Percentiles rank a stretch among this genome's conserved stretches.
phyloP scores from a whole-genome alignment of 768 basidiomycete genomes.

The Leccinellum luteum region DNA sequence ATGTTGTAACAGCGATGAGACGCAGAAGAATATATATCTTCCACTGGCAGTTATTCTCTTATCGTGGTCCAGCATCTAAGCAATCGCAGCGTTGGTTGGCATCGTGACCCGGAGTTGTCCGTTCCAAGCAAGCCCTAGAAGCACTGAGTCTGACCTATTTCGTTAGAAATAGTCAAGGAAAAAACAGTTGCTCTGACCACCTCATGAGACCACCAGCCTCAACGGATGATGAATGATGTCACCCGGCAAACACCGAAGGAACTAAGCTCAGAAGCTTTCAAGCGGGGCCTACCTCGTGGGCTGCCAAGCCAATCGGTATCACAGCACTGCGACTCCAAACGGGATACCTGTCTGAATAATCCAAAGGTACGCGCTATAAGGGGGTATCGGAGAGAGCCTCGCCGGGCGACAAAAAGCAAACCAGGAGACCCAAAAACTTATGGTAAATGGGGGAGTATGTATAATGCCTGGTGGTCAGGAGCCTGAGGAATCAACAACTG shows the following conservation, averaged over 20 bases:
- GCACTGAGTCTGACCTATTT: background rate
- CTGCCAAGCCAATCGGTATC: background rate
- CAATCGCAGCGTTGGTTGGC: background rate
- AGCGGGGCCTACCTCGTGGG: background rate
- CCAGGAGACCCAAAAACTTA: background rate
- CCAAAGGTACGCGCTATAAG: background rate
- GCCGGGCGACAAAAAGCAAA: background rate
- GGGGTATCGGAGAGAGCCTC: background rate
- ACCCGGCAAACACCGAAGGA: background rate
- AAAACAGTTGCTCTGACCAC: background rate
- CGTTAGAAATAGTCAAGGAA: background rate
- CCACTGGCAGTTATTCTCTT: too few relatives aligned
- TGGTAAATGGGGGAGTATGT: background rate
- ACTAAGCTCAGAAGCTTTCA: background rate
- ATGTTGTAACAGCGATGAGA: background rate
- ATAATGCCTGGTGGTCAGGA: too few relatives aligned
- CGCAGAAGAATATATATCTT: background rate
- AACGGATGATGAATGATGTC: background rate
- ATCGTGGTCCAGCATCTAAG: too few relatives aligned
- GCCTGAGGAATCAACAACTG: background rate
- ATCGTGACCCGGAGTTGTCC: background rate
- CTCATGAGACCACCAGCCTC: too few relatives aligned
- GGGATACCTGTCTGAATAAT: background rate
- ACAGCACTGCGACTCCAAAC: background rate
- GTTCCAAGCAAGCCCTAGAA: background rate